Percentiles rank a stretch among this genome's conserved stretches.
These are phyloP conservation scores for Talaromyces sp. DNA, from an alignment of 2,329 filamentous ascomycete genomes.

Conservation along the genomic window DNA sequence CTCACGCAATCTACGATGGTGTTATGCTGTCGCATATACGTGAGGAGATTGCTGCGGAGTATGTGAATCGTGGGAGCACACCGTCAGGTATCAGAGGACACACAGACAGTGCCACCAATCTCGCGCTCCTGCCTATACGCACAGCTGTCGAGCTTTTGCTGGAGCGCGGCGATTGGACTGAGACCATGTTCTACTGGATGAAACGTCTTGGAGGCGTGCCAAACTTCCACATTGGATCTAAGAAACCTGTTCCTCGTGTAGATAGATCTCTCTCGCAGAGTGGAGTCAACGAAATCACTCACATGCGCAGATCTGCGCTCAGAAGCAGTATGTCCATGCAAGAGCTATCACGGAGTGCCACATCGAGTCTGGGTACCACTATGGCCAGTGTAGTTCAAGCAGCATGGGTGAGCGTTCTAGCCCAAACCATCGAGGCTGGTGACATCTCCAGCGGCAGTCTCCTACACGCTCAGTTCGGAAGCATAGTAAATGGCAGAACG, in stretches of 20 bases:
- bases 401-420: constrained; percentile 3
- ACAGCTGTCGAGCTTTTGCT: not conserved
- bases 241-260: not conserved
- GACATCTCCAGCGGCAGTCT: not conserved
- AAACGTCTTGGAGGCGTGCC: not conserved
- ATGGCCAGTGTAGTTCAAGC: constrained; percentile 7
- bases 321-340: constrained; percentile 4
- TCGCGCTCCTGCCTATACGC: constrained; percentile 2
- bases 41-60: constrained; percentile 3
- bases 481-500: constrained; percentile 4
- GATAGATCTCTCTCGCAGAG: not conserved
- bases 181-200: constrained; percentile 1
- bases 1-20: constrained; percentile 5
- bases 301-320: constrained; percentile 5
- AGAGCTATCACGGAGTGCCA: constrained; percentile 2
- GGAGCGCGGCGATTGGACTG: not conserved
- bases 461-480: not conserved
- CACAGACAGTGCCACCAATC: not conserved
- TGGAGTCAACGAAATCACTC: not conserved
- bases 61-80: not conserved
- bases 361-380: constrained; percentile 5
- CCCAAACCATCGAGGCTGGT: not conserved
- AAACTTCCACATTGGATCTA: not conserved
- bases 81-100: not conserved
- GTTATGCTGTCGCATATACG: not conserved